These are phyloP conservation scores for Penicillium aurantiogriseum DNA, from an alignment of 2,329 filamentous ascomycete genomes.

Conservation along the genomic window DNA sequence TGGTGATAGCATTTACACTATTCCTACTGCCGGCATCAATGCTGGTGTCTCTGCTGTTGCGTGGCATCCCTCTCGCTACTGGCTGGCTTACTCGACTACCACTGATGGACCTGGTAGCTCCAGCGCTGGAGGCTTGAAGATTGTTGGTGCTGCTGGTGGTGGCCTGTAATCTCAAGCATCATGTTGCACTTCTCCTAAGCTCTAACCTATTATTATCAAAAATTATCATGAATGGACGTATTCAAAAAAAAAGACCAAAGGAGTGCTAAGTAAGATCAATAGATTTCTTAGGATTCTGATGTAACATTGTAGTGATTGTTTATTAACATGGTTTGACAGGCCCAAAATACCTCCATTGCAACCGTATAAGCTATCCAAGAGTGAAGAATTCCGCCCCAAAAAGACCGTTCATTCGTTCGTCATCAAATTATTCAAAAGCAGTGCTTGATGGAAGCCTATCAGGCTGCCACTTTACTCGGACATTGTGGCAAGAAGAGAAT, in stretches of 20 bases:
- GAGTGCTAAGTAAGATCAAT: not conserved
- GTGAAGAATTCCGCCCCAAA: conserved; percentile 3
- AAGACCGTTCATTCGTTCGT: conserved; percentile 15
- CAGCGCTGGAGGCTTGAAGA: conserved; percentile 46
- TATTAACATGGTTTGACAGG: not conserved
- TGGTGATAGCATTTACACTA: conserved; percentile 49
- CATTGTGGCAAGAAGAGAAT: not conserved
- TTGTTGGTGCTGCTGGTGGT: conserved; percentile 48
- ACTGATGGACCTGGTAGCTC: conserved; percentile 41
- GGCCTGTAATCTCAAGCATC: conserved; percentile 25
- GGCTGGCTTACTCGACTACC: conserved; percentile 49
- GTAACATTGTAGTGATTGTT: not conserved
- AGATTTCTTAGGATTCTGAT: not conserved
- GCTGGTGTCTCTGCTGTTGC: conserved; percentile 47
- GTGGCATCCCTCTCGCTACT: conserved; percentile 52
- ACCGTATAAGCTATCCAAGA: not conserved
- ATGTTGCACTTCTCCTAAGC: not conserved
- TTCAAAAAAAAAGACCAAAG: not conserved
- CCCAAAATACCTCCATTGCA: not conserved
- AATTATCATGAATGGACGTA: conserved; percentile 9
- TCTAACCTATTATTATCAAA: not conserved
- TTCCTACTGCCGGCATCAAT: conserved; percentile 40
- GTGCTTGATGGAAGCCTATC: not conserved
- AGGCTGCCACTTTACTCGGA: not conserved
- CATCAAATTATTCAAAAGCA: conserved; percentile 15